A percentile compares a stretch with the other conserved stretches of the same genome.
These are phyloP conservation scores for Coniochaeta hoffmannii DNA, from an alignment of 2,329 filamentous ascomycete genomes.

Conservation along the genomic window DNA sequence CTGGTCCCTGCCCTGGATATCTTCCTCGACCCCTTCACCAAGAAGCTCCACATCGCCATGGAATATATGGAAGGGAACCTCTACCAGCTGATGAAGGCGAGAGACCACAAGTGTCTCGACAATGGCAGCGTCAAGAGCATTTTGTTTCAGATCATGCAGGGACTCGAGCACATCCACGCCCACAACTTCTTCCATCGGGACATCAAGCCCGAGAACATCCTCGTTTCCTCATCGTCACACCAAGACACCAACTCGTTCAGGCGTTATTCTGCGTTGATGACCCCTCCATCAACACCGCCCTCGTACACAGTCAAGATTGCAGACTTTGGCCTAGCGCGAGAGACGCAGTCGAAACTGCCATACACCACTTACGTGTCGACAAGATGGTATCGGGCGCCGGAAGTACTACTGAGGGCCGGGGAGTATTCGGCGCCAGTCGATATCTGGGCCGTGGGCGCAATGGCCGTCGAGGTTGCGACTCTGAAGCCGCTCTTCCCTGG, in stretches of 20 bases:
- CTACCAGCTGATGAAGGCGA: slow-evolving; percentile 97
- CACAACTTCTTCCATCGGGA: slow-evolving; percentile 98
- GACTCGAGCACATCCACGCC: slow-evolving; percentile 93
- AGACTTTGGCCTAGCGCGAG: slow-evolving; percentile 93
- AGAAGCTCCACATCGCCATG: slow-evolving; percentile 97
- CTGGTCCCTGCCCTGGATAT: slow-evolving; percentile 97
- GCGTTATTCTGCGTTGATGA: slow-evolving; percentile 87
- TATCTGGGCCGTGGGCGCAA: slow-evolving; percentile 96
- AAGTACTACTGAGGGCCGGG: slow-evolving; percentile 86
- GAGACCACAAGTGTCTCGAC: slow-evolving; percentile 91
- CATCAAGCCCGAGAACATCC: slow-evolving; percentile 98
- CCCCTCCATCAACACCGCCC: slow-evolving; percentile 88
- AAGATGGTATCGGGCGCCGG: slow-evolving; percentile 93
- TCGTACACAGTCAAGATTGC: slow-evolving; percentile 97
- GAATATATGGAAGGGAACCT: slow-evolving; percentile 99
- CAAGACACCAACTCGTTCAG: slow-evolving; percentile 81
- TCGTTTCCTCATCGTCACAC: slow-evolving; percentile 84
- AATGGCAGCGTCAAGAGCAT: slow-evolving; percentile 94
- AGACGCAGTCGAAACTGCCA: slow-evolving; percentile 91
- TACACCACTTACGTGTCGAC: slow-evolving; percentile 99
- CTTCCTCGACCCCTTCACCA: slow-evolving; percentile 91
- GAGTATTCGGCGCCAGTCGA: slow-evolving; percentile 97
- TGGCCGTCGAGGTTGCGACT: slow-evolving; percentile 97
- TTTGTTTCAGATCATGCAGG: slow-evolving; percentile 91
- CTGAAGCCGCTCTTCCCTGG: slow-evolving; percentile 95